Base-by-base conservation (phyloP, 192 early-diverging fungal genomes). In the Powellomyces hirtus region DNA sequence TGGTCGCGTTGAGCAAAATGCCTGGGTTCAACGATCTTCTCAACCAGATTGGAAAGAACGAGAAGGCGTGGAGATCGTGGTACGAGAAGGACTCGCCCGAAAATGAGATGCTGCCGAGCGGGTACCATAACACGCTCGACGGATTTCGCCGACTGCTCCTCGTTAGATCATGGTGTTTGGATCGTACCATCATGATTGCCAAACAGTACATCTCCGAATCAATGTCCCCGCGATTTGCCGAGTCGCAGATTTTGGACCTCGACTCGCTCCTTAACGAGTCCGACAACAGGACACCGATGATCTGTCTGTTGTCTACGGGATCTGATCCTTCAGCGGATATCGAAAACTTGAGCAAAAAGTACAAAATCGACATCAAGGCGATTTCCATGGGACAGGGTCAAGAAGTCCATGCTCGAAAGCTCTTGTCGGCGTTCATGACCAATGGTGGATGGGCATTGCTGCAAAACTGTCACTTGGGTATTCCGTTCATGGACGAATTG, bases 321-420 rank as follows among this genome's bases (percentile, higher is more conserved):
- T 81, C 86, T 6, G 86, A 88, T 71, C 86, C 86, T 1, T 87
- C 85, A 1, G 75, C 86, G 6, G 86, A 88, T 72, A 88, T 88
- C 51, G 86, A 88, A 60, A 83, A 84, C 56, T 74, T 88, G 62
- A 64, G 74, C 37, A 86, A 87, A 51, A 88, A 87, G 70, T 77
- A 82, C 70, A 88, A 87, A 50, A 83, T 78, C 20, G 84, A 88
- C 65, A 86, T 86, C 62, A 88, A 88, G 62, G 85, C 86, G 4
- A 88, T 88, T 74, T 86, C 84, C 55, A 88, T 88, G 86, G 86
- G 86, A 34, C 86, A 88, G 74, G 86, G 86, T 11, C 86, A 88
- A 58, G 86, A 88, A 72, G 77, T 88, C 4, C 86, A 88, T 46
- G 86, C 86, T 4, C 73, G 86, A 24, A 88, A 87, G 59, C 66